phyloP scores from a whole-genome alignment of 1,284 basidiomycete genomes.

The Cystobasidium sp. region DNA sequence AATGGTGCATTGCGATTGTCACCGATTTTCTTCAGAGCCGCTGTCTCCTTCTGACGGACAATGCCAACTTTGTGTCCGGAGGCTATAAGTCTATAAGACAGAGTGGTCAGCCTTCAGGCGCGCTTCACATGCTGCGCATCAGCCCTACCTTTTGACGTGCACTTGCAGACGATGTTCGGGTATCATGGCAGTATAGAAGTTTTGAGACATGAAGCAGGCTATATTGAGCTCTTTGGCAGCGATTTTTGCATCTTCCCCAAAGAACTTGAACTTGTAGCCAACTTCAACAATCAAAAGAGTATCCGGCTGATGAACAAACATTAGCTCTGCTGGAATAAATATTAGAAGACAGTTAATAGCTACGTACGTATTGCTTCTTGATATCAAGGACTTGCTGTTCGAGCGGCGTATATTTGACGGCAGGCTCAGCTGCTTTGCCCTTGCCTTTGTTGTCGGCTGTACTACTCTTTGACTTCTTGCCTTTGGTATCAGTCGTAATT shows the following conservation, averaged over 20 bases:
- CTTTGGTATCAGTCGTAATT: neutral
- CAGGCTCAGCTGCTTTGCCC: constrained; percentile 33
- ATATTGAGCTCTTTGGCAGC: constrained; percentile 43
- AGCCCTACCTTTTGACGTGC: constrained; percentile 79
- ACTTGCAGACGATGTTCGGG: constrained; percentile 79
- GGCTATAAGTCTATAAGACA: constrained; percentile 69
- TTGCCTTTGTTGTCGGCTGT: constrained; percentile 29
- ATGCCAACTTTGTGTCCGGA: constrained; percentile 90
- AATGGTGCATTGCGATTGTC: constrained; percentile 83
- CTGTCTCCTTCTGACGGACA: constrained; percentile 89
- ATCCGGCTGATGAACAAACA: constrained; percentile 46
- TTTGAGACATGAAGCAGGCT: constrained; percentile 73
- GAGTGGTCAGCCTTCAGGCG: constrained; percentile 13
- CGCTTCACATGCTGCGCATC: neutral
- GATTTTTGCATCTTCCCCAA: constrained; percentile 49
- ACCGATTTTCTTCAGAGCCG: constrained; percentile 88
- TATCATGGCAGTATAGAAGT: constrained; percentile 81
- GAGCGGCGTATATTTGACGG: constrained; percentile 52
- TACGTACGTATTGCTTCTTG: constrained; percentile 37
- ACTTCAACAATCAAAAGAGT: constrained; percentile 52
- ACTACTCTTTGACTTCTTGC: neutral
- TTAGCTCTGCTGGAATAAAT: neutral
- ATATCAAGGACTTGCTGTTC: constrained; percentile 53
- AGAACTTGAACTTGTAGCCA: constrained; percentile 53
- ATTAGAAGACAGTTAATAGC: neutral